Conservation (phyloP, 2,329 filamentous ascomycete genomes). For the Westerdykella aurantiaca region DNA sequence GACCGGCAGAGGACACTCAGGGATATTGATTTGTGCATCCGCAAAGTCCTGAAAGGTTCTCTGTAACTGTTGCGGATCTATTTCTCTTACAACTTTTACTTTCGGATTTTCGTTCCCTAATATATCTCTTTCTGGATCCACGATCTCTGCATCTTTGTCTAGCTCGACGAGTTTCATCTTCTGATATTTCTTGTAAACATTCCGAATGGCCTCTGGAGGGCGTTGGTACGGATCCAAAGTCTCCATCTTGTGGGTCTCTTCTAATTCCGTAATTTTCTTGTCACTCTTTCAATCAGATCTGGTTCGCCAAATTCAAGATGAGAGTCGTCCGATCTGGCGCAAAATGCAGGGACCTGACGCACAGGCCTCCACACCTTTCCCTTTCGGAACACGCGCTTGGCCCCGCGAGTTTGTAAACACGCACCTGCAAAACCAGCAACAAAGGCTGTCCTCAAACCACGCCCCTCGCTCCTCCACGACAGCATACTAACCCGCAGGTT, state of each 20-base stretch:
- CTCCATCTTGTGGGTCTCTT: slow-evolving; percentile 11
- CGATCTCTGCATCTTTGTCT: slow-evolving; percentile 44
- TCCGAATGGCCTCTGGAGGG: slow-evolving; percentile 64
- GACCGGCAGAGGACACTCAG: slow-evolving; percentile 30
- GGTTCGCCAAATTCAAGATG: not conserved
- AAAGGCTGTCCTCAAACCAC: slow-evolving; percentile 5
- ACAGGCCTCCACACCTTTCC: slow-evolving; percentile 12
- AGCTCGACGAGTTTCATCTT: slow-evolving; percentile 51
- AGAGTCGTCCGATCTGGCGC: not conserved
- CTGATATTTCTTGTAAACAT: slow-evolving; percentile 69
- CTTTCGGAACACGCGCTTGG: slow-evolving; percentile 16
- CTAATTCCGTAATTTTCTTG: not conserved
- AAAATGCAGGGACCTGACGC: not conserved
- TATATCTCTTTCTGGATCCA: slow-evolving; percentile 30
- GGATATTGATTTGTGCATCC: slow-evolving; percentile 5
- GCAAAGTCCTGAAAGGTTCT: slow-evolving; percentile 22
- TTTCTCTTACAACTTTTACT: slow-evolving; percentile 19
- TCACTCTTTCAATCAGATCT: not conserved
- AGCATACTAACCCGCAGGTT: slow-evolving; percentile 26
- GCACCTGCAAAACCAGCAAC: slow-evolving; percentile 9
- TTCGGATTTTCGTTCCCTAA: slow-evolving; percentile 21
- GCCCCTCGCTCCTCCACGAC: slow-evolving; percentile 6
- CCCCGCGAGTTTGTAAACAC: slow-evolving; percentile 17
- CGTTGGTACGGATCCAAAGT: slow-evolving; percentile 68
- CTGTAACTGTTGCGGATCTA: slow-evolving; percentile 15